phyloP scores from a whole-genome alignment of 2,329 filamentous ascomycete species.

The Calonectria crousiana region DNA sequence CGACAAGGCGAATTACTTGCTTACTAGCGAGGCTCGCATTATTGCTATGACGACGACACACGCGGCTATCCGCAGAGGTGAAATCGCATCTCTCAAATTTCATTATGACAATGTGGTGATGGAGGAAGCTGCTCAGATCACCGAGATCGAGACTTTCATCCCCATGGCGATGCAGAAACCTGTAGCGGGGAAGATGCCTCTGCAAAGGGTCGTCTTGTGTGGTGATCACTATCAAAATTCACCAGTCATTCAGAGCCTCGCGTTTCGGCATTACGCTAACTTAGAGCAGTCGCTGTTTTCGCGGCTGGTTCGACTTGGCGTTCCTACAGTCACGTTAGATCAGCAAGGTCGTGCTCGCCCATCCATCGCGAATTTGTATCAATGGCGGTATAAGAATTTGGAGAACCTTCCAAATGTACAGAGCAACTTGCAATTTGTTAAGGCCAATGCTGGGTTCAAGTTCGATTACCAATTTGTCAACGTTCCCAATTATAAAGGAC shows the following conservation, averaged over 20 bases:
- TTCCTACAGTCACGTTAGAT: conserved; percentile 91
- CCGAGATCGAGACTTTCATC: conserved; percentile 96
- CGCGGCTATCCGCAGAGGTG: conserved; percentile 91
- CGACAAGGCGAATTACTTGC: conserved; percentile 95
- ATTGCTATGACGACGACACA: conserved; percentile 99
- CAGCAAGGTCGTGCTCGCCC: conserved; percentile 93
- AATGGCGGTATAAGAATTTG: conserved; percentile 89
- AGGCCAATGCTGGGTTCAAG: conserved; percentile 90
- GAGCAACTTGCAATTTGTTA: conserved; percentile 76
- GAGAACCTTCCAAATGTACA: conserved; percentile 83
- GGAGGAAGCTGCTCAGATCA: conserved; percentile 98
- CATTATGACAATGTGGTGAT: conserved; percentile 98
- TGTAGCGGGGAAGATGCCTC: conserved; percentile 75
- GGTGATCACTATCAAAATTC: conserved; percentile 98
- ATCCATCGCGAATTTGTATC: conserved; percentile 89
- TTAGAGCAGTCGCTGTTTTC: conserved; percentile 96
- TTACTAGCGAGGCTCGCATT: conserved; percentile 96
- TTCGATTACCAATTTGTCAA: conserved; percentile 98
- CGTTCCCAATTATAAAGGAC: conserved; percentile 91
- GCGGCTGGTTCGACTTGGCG: conserved; percentile 88
- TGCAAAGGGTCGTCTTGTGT: conserved; percentile 91
- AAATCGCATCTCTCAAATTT: conserved; percentile 93
- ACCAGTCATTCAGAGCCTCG: conserved; percentile 92
- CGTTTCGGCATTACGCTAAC: conserved; percentile 95
- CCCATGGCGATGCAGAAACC: conserved; percentile 92